phyloP scores from a whole-genome alignment of 331 rosid species.

The Telfairia occidentalis region DNA sequence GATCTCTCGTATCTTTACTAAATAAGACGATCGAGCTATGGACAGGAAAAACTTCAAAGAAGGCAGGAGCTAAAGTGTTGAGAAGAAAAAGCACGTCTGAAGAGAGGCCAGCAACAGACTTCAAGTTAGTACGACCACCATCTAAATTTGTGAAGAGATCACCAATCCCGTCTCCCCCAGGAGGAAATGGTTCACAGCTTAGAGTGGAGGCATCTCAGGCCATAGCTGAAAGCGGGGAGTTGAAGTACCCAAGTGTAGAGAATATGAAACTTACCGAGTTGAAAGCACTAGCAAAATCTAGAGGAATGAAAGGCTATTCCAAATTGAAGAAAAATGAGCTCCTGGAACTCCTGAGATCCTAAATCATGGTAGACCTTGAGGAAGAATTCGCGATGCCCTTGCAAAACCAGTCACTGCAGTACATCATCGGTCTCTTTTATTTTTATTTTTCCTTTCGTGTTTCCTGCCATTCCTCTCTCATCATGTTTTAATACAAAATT shows the following conservation, averaged over 20 bases:
- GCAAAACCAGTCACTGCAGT: not conserved
- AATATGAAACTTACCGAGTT: conserved; percentile 42
- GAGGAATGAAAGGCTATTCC: conserved; percentile 50
- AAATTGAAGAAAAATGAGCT: conserved; percentile 51
- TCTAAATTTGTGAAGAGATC: conserved; percentile 49
- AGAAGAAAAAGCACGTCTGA: conserved; percentile 14
- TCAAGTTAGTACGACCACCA: conserved; percentile 24
- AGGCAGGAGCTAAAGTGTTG: not conserved
- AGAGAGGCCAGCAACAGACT: conserved; percentile 17
- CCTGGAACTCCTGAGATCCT: conserved; percentile 23
- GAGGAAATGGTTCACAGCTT: conserved; percentile 2
- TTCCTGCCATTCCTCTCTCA: not conserved
- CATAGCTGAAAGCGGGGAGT: conserved; percentile 13
- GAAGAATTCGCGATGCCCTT: not conserved
- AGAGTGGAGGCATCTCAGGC: conserved; percentile 5
- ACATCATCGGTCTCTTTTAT: not conserved
- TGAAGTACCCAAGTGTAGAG: conserved; percentile 19
- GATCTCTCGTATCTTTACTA: not conserved
- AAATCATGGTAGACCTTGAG: not conserved
- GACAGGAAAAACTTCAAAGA: conserved; percentile 19
- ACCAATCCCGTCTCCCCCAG: conserved; percentile 32
- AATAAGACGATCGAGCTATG: not conserved
- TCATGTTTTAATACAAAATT: not conserved
- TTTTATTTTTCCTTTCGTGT: not conserved
- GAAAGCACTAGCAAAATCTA: conserved; percentile 47